Percentiles rank a stretch among this genome's conserved stretches.
Evolutionary conservation across 2,329 filamentous ascomycete genomes (phyloP).

Genomic region (Trichoderma atroviride): DNA sequence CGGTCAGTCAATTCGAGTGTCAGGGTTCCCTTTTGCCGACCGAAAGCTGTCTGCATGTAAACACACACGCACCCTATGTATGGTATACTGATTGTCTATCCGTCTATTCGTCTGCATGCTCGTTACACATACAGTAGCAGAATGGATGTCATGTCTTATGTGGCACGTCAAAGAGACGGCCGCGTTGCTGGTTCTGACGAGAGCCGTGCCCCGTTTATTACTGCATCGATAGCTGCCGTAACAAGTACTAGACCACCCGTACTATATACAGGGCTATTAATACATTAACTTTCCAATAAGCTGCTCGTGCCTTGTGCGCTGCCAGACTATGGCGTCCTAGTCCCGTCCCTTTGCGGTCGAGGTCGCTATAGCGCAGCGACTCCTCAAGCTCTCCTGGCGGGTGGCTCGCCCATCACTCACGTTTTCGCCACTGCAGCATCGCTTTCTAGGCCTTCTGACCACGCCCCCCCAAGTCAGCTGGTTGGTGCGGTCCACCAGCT

Average conservation of each 20-base stretch:
- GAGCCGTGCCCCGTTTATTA: background rate
- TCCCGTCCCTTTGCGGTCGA: slow-evolving; percentile 2
- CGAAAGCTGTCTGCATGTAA: background rate
- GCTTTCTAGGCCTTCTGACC: slow-evolving; percentile 8
- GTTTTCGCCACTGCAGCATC: slow-evolving; percentile 19
- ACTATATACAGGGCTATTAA: slow-evolving; percentile 4
- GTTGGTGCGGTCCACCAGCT: slow-evolving; percentile 1
- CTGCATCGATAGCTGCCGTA: background rate
- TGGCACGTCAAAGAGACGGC: slow-evolving; percentile 17
- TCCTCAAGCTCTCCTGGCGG: background rate
- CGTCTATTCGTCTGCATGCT: background rate
- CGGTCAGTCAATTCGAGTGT: background rate
- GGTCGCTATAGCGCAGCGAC: background rate
- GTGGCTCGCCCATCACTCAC: background rate
- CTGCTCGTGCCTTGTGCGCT: background rate
- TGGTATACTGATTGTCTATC: background rate
- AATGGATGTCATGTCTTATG: slow-evolving; percentile 1
- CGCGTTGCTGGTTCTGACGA: slow-evolving; percentile 22
- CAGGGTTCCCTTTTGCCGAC: background rate
- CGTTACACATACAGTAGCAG: no score
- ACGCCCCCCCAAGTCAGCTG: slow-evolving; percentile 24
- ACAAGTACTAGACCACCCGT: no score
- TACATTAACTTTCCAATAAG: slow-evolving; percentile 6
- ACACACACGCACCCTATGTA: background rate
- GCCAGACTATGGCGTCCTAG: background rate